These are phyloP conservation scores for Passiflora organensis DNA, from an alignment of 345 rosid species.

Conservation along the genomic window DNA sequence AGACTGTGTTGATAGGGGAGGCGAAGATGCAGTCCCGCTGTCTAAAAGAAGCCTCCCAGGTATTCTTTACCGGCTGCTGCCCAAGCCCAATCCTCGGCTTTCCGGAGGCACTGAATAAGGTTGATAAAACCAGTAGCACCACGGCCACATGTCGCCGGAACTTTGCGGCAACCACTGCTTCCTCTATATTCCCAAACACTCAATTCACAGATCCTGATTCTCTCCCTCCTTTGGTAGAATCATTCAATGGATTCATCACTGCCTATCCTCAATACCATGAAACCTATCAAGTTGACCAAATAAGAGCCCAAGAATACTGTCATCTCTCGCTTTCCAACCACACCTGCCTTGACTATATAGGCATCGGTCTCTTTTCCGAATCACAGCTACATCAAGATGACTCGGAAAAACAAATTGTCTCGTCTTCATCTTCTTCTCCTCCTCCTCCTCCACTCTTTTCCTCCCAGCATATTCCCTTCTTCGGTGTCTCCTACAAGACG, in stretches of 20 bases:
- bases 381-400: constrained; percentile 56
- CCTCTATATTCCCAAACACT: constrained; percentile 63
- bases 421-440: constrained; percentile 29
- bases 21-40: constrained; percentile 36
- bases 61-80: constrained; percentile 62
- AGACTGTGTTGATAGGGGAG: neutral
- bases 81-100: constrained; percentile 31
- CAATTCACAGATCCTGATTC: constrained; percentile 76
- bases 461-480: constrained; percentile 66
- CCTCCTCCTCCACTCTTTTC: constrained; percentile 19
- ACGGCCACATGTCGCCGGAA: constrained; percentile 56
- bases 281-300: constrained; percentile 49
- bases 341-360: constrained; percentile 90
- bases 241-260: constrained; percentile 55
- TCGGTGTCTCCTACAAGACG: constrained; percentile 65
- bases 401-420: constrained; percentile 26
- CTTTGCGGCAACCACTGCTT: constrained; percentile 52
- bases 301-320: constrained; percentile 57
- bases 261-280: constrained; percentile 59
- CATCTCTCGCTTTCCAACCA: constrained; percentile 57
- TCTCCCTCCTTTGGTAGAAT: constrained; percentile 61
- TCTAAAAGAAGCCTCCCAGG: constrained; percentile 37
- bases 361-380: constrained; percentile 78
- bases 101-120: constrained; percentile 32
- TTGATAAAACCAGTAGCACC: constrained; percentile 36